Evolutionary conservation across 768 basidiomycete genomes (phyloP).

Genomic region (Auricularia heimuer): DNA sequence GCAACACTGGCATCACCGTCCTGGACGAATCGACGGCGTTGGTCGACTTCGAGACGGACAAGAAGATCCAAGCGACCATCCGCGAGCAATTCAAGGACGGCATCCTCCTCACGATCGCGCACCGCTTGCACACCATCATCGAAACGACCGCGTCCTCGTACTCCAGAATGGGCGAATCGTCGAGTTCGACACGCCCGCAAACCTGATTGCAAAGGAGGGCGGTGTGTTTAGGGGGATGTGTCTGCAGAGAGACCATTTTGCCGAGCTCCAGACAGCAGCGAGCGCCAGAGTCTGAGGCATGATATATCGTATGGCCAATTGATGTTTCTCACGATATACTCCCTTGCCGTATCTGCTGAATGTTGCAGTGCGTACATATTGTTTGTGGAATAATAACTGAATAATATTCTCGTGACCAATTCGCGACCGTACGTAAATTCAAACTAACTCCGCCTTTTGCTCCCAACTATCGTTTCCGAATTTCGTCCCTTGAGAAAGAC

Average conservation of each 20-base stretch:
- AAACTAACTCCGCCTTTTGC: too few species aligned
- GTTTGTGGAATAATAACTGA: too few species aligned
- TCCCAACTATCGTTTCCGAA: too few species aligned
- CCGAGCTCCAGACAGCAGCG: not conserved
- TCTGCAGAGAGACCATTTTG: slow-evolving; percentile 33
- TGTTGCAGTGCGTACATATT: too few species aligned
- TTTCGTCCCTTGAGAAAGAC: too few species aligned
- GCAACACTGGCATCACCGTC: slow-evolving; percentile 66
- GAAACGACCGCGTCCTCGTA: slow-evolving; percentile 19
- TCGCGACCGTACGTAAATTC: too few species aligned
- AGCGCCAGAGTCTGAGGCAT: not conserved
- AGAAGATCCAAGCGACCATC: slow-evolving; percentile 69
- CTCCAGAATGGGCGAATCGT: slow-evolving; percentile 33
- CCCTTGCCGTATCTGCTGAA: too few species aligned
- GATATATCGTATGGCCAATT: too few species aligned
- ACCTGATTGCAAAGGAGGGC: slow-evolving; percentile 49
- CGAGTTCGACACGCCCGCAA: slow-evolving; percentile 66
- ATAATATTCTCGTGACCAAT: too few species aligned
- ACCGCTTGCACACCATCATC: slow-evolving; percentile 19
- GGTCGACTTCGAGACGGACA: slow-evolving; percentile 44
- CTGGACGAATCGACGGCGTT: slow-evolving; percentile 80
- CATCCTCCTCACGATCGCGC: slow-evolving; percentile 59
- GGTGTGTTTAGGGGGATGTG: slow-evolving; percentile 66
- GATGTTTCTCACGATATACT: too few species aligned
- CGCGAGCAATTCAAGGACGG: slow-evolving; percentile 72